These are phyloP conservation scores for Lachnellula subtilissima DNA, from an alignment of 2,329 filamentous ascomycete species.

Conservation along the genomic window DNA sequence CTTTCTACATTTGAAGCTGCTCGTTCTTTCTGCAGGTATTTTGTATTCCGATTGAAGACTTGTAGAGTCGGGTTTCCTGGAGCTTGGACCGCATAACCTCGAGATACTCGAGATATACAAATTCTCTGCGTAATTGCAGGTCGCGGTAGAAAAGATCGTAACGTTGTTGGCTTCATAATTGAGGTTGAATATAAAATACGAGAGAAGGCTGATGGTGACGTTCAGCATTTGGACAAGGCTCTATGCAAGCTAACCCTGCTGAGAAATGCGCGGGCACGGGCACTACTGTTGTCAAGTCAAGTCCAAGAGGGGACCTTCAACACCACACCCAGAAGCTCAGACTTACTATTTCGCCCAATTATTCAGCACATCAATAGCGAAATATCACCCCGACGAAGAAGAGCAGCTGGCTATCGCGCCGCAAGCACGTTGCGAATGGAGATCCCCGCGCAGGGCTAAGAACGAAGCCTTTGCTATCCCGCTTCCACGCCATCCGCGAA, in stretches of 20 bases:
- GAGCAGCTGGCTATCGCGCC: constrained; percentile 22
- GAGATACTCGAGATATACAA: constrained; percentile 40
- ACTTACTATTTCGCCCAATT: constrained; percentile 2
- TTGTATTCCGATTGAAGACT: constrained; percentile 84
- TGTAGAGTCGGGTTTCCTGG: constrained; percentile 74
- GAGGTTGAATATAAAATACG: background rate
- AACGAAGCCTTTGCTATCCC: constrained; percentile 15
- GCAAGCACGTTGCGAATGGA: constrained; percentile 21
- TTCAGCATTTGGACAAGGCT: constrained; percentile 17
- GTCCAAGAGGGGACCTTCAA: constrained; percentile 7
- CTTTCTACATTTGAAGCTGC: constrained; percentile 65
- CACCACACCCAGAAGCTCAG: constrained; percentile 3
- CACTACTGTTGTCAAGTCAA: constrained; percentile 8
- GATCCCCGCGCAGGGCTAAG: constrained; percentile 25
- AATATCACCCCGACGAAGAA: constrained; percentile 3
- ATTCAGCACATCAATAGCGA: constrained; percentile 5
- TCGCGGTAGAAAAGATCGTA: constrained; percentile 21
- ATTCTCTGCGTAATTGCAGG: constrained; percentile 14
- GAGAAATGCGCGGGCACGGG: constrained; percentile 4
- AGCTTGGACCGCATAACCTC: constrained; percentile 72
- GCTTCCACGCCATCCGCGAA: background rate
- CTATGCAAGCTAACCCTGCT: constrained; percentile 4
- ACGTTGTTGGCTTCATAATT: constrained; percentile 24
- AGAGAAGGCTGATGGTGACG: constrained; percentile 19
- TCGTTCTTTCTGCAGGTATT: constrained; percentile 88